Base-by-base conservation (phyloP, 768 basidiomycete species). In the Suillus subluteus region DNA sequence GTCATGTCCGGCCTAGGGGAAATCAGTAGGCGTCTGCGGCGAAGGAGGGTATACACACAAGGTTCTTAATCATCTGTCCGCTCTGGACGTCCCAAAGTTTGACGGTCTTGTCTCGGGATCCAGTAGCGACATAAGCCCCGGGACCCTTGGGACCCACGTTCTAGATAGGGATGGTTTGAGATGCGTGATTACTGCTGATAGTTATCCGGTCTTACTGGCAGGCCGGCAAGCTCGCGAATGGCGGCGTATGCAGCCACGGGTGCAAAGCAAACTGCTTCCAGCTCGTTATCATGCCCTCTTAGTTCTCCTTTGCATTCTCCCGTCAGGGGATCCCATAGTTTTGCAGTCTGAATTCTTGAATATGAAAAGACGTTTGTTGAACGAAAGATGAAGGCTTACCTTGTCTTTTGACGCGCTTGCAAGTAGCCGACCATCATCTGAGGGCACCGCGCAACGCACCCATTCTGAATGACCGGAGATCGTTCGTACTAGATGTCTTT, bases 81-180 rank as follows among this genome's bases (percentile, higher is more conserved):
- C 87, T 89, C 67, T 88, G 84, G 0, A 88, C 84, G 73, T 98
- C 96, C 96, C 96, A 98, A 21, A 98, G 77, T 73, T 91, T 93
- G 80, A 98, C 93, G 6, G 88, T 88, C 83, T 95, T 97, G 80
- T 98, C 96, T 77, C 96, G 85, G 40, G 92, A 90, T 15, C 94
- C 95, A 16, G 94, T 95, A 12, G 89, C 89, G 9, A 92, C 83
- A 74, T 88, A 96, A 32, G 81, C 73, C 16, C 82, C 89, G 58
- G 77, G 84, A 65, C 78, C 84, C 76, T 83, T 88, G 50, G 71
- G 77, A 67, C 87, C 87, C 56, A 82, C 86, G 68, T 83, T 83
- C 87, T 89, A 65, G 58, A 58, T 9, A 38, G 46, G 26, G 11
- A 43, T 43, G 9, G 6, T 30, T 30, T 21, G 4, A 43, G 26